Percentiles rank a stretch among this genome's conserved stretches.
Evolutionary conservation across 108 stramenopile genomes (phyloP).

Genomic region (Epithemia pelagica): DNA sequence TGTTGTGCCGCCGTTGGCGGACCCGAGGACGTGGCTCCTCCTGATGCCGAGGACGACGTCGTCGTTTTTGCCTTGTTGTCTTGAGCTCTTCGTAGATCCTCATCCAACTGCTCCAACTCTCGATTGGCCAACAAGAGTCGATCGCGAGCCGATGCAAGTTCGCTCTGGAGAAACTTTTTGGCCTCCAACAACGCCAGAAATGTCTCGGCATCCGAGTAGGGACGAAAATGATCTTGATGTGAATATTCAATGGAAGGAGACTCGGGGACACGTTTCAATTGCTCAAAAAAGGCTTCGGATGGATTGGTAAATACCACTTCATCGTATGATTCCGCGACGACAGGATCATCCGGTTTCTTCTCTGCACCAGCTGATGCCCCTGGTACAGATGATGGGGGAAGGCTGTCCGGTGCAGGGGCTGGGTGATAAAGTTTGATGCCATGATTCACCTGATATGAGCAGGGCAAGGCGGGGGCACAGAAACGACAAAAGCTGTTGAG

Average conservation of each 20-base stretch:
- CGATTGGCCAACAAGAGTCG: slow-evolving; percentile 40
- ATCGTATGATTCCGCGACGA: slow-evolving; percentile 91
- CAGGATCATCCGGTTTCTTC: slow-evolving; percentile 43
- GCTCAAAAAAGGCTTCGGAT: slow-evolving; percentile 51
- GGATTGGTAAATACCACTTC: slow-evolving; percentile 95
- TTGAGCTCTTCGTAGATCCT: too few relatives aligned
- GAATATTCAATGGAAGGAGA: slow-evolving; percentile 29
- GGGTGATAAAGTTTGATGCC: slow-evolving; percentile 85
- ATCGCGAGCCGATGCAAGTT: slow-evolving; percentile 57
- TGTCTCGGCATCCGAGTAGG: slow-evolving; percentile 57
- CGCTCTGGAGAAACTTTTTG: slow-evolving; percentile 55
- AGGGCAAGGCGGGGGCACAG: too few relatives aligned
- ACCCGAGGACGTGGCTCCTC: too few relatives aligned
- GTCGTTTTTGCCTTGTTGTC: too few relatives aligned
- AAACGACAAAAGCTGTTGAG: too few relatives aligned
- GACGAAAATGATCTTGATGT: slow-evolving; percentile 36
- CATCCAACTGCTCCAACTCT: slow-evolving; percentile 47
- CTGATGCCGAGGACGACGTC: too few relatives aligned
- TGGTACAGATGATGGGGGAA: not conserved
- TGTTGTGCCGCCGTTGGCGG: too few relatives aligned
- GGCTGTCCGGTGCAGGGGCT: slow-evolving; percentile 16
- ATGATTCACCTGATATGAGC: slow-evolving; percentile 54
- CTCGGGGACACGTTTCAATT: slow-evolving; percentile 26
- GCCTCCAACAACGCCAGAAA: slow-evolving; percentile 52
- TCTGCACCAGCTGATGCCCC: not conserved